phyloP scores from a whole-genome alignment of 176 grass and related monocot genomes.

The Zizania latifolia region DNA sequence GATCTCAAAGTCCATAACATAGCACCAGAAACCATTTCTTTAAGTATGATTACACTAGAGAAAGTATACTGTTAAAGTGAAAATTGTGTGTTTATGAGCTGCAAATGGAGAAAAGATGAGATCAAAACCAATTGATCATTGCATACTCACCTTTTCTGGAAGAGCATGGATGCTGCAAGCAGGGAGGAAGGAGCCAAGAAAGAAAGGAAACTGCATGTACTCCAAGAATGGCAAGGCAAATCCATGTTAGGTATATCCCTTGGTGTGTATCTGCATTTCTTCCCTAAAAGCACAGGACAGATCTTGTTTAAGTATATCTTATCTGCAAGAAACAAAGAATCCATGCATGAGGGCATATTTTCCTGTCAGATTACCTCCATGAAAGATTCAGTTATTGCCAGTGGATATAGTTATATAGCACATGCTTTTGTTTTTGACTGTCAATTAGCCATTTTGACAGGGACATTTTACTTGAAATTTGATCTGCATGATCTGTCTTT shows the following conservation, averaged over 20 bases:
- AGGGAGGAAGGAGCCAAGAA: background rate
- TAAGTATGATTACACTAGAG: background rate
- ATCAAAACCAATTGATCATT: conserved; percentile 2
- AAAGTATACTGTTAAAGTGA: background rate
- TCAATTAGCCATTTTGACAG: background rate
- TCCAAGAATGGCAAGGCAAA: conserved; percentile 18
- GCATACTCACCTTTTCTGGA: conserved; percentile 12
- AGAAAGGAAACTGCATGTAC: background rate
- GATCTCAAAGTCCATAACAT: background rate
- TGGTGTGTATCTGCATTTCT: background rate
- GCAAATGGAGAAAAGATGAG: conserved; percentile 2
- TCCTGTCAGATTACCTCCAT: background rate
- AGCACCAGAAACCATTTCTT: background rate
- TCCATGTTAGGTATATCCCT: conserved; percentile 10
- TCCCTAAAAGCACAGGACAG: background rate
- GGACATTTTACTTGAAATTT: conserved; percentile 2
- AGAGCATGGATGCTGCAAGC: conserved; percentile 28
- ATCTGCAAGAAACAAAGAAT: background rate
- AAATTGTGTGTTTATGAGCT: background rate
- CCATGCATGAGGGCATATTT: background rate
- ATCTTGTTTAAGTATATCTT: background rate
- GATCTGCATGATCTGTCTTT: conserved; percentile 18
- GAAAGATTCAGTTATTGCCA: conserved; percentile 5
- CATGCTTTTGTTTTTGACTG: conserved; percentile 16
- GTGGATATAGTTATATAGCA: background rate